Evolutionary conservation across 352 stramenopile genomes (phyloP), one percentile per base, ranked within the genome.

Genomic region (Pythium biforme): DNA sequence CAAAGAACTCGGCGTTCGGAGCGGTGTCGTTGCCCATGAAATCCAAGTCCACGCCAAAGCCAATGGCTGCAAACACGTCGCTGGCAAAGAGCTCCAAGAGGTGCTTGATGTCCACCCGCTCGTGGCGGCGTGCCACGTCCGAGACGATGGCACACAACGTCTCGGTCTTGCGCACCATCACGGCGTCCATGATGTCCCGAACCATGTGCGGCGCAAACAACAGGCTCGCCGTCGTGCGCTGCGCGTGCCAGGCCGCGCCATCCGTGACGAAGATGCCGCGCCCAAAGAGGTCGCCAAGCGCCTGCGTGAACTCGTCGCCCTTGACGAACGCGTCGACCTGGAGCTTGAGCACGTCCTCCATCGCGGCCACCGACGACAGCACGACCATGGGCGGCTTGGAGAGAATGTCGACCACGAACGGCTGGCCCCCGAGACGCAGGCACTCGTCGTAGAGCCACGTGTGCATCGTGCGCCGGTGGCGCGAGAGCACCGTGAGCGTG

Each of bases 201-300:
- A 83, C 74, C 70, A 72, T 77, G 27, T 77, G 61, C 59, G 77
- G 78, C 17, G 79, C 86, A 41, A 95, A 94, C 3, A 97, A 82
- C 60, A 96, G 89, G 61, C 83, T 95, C 58, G 88, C 85, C 0
- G 69, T 87, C 57, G 92, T 92, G 40, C 85, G 79, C 47, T 94
- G 85, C 41, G 76, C 67, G 25, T 70, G 71, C 85, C 85, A 94
- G 39, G 64, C 48, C 14, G 60, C 60, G 34, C 74, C 74, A 43
- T 86, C 74, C 15, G 56, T 46, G 20, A 58, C 62, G 54, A 88
- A 81, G 53, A 88, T 86, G 10, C 81, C 81, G 12, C 81, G 66
- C 40, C 86, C 84, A 34, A 95, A 79, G 15, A 94, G 43, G 62
- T 89, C 72, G 9, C 64, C 34, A 3, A 83, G 71, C 22, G 72